These are phyloP conservation scores for Fusarium oxysporum DNA, from an alignment of 2,329 filamentous ascomycete species.

Conservation along the genomic window DNA sequence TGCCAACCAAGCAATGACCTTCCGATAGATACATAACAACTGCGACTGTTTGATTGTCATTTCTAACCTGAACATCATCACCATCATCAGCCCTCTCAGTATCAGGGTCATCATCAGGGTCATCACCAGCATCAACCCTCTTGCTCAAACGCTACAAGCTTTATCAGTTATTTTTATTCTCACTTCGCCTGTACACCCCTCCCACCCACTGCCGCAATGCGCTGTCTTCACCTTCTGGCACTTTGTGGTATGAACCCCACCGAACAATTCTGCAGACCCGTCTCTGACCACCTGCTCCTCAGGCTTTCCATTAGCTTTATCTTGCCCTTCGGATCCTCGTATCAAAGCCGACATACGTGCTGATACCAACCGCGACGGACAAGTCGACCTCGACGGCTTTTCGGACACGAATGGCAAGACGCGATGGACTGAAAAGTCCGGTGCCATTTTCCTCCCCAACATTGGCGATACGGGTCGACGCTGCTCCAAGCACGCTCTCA, in stretches of 20 bases:
- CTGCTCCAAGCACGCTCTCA: conserved; percentile 38
- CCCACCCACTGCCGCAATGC: neutral
- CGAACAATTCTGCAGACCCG: neutral
- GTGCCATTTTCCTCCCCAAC: conserved; percentile 52
- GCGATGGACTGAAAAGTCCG: conserved; percentile 35
- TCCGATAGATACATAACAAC: neutral
- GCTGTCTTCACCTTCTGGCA: neutral
- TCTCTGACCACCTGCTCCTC: neutral
- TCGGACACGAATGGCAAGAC: conserved; percentile 40
- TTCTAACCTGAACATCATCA: neutral
- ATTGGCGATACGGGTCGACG: conserved; percentile 49
- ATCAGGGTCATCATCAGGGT: neutral
- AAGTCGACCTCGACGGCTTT: conserved; percentile 34
- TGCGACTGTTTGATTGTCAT: neutral
- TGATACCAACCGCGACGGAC: conserved; percentile 52
- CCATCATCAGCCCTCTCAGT: neutral
- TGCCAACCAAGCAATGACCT: neutral
- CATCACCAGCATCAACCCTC: neutral
- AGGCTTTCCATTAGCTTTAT: neutral
- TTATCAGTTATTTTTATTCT: neutral
- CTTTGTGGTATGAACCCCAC: neutral
- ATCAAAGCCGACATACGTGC: conserved; percentile 38
- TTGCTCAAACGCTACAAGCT: neutral
- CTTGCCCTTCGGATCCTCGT: neutral
- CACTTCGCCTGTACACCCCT: neutral